Base-by-base conservation (phyloP, 257 asterid species). In the Nicotiana otophora region DNA sequence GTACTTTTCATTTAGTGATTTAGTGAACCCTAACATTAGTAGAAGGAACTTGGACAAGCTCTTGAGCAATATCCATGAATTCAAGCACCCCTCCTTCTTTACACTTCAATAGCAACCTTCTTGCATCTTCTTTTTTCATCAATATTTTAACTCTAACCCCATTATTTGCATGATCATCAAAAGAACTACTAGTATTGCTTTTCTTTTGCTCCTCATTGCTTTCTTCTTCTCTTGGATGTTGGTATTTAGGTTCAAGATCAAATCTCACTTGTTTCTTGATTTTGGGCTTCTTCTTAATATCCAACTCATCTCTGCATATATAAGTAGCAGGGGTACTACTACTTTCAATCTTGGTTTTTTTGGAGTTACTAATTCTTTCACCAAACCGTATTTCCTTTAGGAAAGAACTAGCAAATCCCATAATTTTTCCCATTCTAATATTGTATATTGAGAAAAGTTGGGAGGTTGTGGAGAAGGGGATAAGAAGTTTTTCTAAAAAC, bases 61-160 rank as follows among this genome's bases (percentile, higher is more conserved):
- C 86, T 20, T 11, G 34, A 46, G 86, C 86, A 19, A 83, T 85
- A 70, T 85, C 87, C 48, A 78, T 61, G 17, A 85, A 51, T 51
- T 82, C 86, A 64, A 87, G 87, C 66, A 82, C 77, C 10, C 86
- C 81, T 33, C 88, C 87, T 3, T 83, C 85, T 28, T 62, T 83
- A 68, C 86, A 84, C 67, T 82, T 88, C 33, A 87, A 65, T 1
- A 88, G 67, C 10, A 84, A 42, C n/a, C 83, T 81, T 9, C 51
- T 80, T 31, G 85, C 89, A 70, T 88, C 90, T 83, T 79, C 80
- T 31, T 84, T 88, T 6, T 55, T 85, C 87, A 88, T 84, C 80
- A 82, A 23, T 23, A 88, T 54, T 82, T 85, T 88, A 30, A 88
- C 78, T 80, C 6, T 84, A 4, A 55, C 36, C 0, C 60, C 17